Evolutionary conservation across 202 grass and related monocot genomes (phyloP), one percentile per base, ranked within the genome.

Genomic region (Digitaria exilis): DNA sequence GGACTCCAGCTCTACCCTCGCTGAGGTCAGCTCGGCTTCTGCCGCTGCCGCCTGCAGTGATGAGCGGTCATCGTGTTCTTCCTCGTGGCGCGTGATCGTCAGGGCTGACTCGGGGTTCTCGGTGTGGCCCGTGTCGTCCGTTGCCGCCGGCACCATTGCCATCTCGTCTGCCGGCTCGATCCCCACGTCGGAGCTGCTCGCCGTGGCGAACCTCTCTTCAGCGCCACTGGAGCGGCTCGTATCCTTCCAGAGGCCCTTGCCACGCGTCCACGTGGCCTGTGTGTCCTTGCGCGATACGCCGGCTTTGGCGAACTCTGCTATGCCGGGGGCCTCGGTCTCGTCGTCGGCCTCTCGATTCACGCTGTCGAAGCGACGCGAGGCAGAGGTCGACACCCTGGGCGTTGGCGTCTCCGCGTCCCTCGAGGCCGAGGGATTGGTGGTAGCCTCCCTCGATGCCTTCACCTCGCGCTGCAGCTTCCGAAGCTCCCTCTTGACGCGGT

Each of bases 401-500:
- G 72, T 59, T 15, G 79, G 73, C 6, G 84, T 71, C 46, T 83
- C 56, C 0, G n/a, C 51, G 50, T 82, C 82, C 61, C 76, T 84
- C 73, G 87, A 77, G 21, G 83, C 48, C 8, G n/a, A n/a, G n/a
- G n/a, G n/a, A n/a, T 22, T 70, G 22, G 28, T 25, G 42, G 81
- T 88, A 4, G 75, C 85, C 62, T 82, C 85, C 44, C 61, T 79
- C 2, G 85, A 73, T 26, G 86, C 67, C 67, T 65, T 80, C 45
- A 90, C 79, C 75, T 96, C 89, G 6, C 72, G 83, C 78, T 92
- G 88, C 56, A 98, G 73, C 39, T 88, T 83, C 25, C 83, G 78
- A 30, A 95, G 65, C 74, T 98, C 92, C 32, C 31, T 61, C 85
- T 90, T 95, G 63, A 88, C 90, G 39, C 60, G 67, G 32, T 82